Evolutionary conservation across 2,329 filamentous ascomycete genomes (phyloP), one percentile per base, ranked within the genome.

Genomic region (Fusarium denticulatum): DNA sequence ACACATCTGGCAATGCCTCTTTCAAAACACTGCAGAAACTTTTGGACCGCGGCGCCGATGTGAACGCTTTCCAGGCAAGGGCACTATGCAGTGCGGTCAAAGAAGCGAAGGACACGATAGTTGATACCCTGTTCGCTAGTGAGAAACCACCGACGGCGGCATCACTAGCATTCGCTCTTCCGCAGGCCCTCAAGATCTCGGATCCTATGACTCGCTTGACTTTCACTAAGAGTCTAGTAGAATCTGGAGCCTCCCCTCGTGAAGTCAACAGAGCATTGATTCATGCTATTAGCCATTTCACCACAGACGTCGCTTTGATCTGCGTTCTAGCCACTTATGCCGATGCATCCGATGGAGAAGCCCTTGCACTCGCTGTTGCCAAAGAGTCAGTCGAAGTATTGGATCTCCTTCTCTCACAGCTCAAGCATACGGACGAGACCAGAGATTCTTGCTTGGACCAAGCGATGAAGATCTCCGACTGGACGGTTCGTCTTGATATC

Each of bases 251-350:
- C 4, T 83, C 85, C 0, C 79, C 83, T 0, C 78, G 73, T 2
- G 88, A 90, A 69, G 83, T 85, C 2, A 89, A 88, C 57, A 79
- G 85, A 30, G 88, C 88, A 1, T 78, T 90, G 34, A 82, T 85
- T 0, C 87, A 88, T 69, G 84, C 88, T 10, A 85, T 90, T 26
- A 80, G 79, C 13, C 81, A 82, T 2, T 85, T 86, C 60, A 81
- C 86, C 0, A 79, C 83, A n/a, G 88, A 90, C 58, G 76, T 86
- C 2, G 81, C 85, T 3, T 79, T 90, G 1, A 81, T 90, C 26
- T 82, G 82, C 2, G 76, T 84, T 0, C 78, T 90, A 11, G 82
- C 85, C 1, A 67, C 77, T 6, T 82, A 83, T 37, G 88, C 88
- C 5, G 87, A 90, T 66, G 84, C 83, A 0, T 83, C 82, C 4